Base-by-base conservation (phyloP, 2,329 filamentous ascomycete genomes). In the Ceratocystis ficicola region DNA sequence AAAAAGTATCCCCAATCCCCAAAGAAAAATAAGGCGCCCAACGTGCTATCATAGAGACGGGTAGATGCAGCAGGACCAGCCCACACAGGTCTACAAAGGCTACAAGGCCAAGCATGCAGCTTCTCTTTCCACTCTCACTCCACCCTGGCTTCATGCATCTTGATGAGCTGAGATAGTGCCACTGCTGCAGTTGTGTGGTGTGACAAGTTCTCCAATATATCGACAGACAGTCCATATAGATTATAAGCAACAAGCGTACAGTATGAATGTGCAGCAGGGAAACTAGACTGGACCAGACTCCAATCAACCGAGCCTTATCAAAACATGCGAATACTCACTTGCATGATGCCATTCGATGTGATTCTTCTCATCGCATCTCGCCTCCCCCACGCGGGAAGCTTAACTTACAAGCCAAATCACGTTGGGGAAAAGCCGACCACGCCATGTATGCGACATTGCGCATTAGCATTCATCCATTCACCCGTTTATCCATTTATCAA, bases 111-210 rank as follows among this genome's bases (percentile, higher is more conserved):
- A 57, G 52, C 52, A 25, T n/a, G 22, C 25, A 57, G 25, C 15
- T 22, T 28, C 52, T 57, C 52, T 30, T 30, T 17, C 52, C 22
- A 50, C 48, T 20, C 36, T 41, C 36, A 41, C 36, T 41, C 36
- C 44, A 55, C 50, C 3, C 15, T 57, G 52, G 52, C 52, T 28
- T 57, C 22, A 17, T 57, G 52, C 52, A 6, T 30, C 52, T 17
- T 20, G 22, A n/a, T 30, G 52, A 57, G 52, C 52, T 57, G 52
- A 57, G 52, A 57, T 28, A 30, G 52, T 57, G 52, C 52, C 52
- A 57, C 52, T n/a, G 28, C 22, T 57, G 28, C 52, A 30, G 25
- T 57, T 50, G 46, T n/a, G n/a, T 57, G 22, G 48, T 50, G 10
- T 12, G 48, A 50, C 48, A 20, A 3, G 22, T 50, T 50, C 48